A percentile compares a stretch with the other conserved stretches of the same genome.
Evolutionary conservation across 257 asterid genomes (phyloP).

Genomic region (Solanum habrochaites): DNA sequence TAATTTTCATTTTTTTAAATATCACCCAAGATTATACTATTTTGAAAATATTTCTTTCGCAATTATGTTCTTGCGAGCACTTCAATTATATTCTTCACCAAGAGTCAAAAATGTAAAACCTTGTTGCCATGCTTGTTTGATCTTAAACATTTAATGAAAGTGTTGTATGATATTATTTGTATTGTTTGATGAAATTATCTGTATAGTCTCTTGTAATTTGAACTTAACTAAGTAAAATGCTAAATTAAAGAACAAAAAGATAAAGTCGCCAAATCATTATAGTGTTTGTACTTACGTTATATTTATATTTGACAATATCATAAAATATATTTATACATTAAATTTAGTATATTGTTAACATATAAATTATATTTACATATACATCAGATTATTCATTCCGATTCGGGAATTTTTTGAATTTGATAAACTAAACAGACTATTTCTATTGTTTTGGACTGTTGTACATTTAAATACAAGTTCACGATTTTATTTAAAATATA

Average conservation of each 20-base stretch:
- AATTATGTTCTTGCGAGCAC: background rate
- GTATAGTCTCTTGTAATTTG: background rate
- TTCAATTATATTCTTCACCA: background rate
- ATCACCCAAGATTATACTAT: background rate
- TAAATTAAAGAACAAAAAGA: background rate
- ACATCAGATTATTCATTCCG: no score
- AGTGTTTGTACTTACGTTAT: background rate
- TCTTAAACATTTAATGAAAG: background rate
- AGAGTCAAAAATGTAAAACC: background rate
- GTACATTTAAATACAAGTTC: background rate
- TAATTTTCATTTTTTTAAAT: no score
- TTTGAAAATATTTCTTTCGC: background rate
- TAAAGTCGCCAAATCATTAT: background rate
- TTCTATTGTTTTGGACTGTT: no score
- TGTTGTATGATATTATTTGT: background rate
- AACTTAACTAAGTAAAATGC: background rate
- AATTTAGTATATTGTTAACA: no score
- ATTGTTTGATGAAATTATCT: background rate
- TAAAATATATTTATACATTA: no score
- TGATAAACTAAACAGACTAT: no score
- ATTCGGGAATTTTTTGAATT: no score
- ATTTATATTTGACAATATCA: background rate
- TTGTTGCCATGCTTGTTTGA: background rate
- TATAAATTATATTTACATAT: no score
- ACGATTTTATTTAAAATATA: background rate